Base-by-base conservation (phyloP, 106 monocot genomes). In the Triglochin maritima region DNA sequence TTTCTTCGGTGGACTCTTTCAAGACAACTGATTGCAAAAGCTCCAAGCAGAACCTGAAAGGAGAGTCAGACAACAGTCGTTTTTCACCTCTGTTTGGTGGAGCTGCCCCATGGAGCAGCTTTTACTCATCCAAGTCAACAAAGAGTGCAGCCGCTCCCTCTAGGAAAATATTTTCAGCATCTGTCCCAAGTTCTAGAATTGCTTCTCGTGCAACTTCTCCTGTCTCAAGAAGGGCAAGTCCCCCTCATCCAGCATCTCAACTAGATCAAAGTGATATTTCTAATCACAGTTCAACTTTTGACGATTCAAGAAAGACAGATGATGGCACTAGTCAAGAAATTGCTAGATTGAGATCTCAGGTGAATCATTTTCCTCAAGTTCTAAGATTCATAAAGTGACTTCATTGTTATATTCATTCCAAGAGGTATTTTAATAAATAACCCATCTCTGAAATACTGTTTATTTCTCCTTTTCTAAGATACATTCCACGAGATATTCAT, bases 121-220 rank as follows among this genome's bases (percentile, higher is more conserved):
- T 77, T 41, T 56, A 69, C 54, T 67, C 72, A 50, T 69, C 71
- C 15, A 74, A 50, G 57, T 69, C 73, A 49, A 59, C 70, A 7
- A 82, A 65, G 57, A 57, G n/a, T 66, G 57, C 70, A 46, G 61
- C 60, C 63, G 73, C 70, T 61, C 56, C 74, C 67, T 82, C 82
- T 60, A 78, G 65, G 74, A 82, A 82, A 70, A 61, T 78, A 59
- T 77, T 70, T 71, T 82, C 82, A 69, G 74, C 77, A 56, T 82
- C 82, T 61, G 78, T 82, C 64, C 82, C 82, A 9, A 73, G 72
- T 64, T 82, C 82, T 48, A 78, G 82, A 67, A 71, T 74, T 29
- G 74, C 49, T 43, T 82, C 82, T 51, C 74, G 84, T 41, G 73
- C 79, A 61, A 74, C 74, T 56, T 79, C 83, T 64, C 87, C 87